Evolutionary conservation across 805 yeast species (phyloP).

Genomic region (Hanseniaspora mollemarum): DNA sequence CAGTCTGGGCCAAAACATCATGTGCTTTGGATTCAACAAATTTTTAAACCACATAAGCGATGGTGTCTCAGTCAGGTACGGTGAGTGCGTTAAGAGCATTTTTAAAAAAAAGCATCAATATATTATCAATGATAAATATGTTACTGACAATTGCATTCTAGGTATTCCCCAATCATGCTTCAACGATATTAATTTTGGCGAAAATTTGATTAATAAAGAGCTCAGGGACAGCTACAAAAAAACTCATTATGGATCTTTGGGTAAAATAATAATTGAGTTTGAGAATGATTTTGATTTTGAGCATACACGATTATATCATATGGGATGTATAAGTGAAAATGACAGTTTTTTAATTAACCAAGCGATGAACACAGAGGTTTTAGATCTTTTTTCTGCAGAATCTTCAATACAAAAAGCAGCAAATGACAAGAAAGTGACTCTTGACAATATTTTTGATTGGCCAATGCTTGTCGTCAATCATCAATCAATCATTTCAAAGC

Average conservation of each 20-base stretch:
- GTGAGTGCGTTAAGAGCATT: not conserved
- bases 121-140: conserved; percentile 23
- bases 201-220: conserved; percentile 42
- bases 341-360: not conserved
- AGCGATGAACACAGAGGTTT: not conserved
- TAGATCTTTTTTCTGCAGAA: not conserved
- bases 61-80: not conserved
- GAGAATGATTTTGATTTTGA: conserved; percentile 48
- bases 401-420: conserved; percentile 18
- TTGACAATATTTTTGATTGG: conserved; percentile 26
- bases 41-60: conserved; percentile 26
- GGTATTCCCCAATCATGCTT: conserved; percentile 51
- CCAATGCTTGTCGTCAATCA: conserved; percentile 56
- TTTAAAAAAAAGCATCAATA: conserved; percentile 18
- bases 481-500: conserved; percentile 37
- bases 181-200: conserved; percentile 42
- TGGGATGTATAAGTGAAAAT: not conserved
- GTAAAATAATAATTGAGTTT: conserved; percentile 64
- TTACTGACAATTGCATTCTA: conserved; percentile 50
- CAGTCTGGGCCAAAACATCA: conserved; percentile 69
- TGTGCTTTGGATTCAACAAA: conserved; percentile 43
- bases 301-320: conserved; percentile 24
- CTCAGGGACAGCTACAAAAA: conserved; percentile 36
- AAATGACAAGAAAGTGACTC: conserved; percentile 2
- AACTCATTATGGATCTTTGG: conserved; percentile 55